Evolutionary conservation across 2,329 filamentous ascomycete species (phyloP), one percentile per base, ranked within the genome.

Genomic region (Monosporascus sp.): DNA sequence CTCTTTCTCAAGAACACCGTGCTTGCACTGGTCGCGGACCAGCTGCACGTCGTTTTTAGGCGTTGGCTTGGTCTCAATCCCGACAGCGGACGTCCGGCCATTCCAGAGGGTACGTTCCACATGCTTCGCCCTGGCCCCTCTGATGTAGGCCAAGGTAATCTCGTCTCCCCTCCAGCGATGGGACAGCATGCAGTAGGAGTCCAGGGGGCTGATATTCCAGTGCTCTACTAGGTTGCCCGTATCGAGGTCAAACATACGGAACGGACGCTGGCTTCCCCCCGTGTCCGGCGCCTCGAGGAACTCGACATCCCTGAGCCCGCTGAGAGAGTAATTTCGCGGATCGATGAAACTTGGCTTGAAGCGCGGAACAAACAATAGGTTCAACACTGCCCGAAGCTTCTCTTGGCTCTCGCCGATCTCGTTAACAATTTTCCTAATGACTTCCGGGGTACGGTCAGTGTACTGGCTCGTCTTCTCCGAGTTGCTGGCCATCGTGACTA

Each of bases 111-210:
- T 25, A 6, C 24, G 24, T 9, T 11, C 27, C 27, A 52, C 54
- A 17, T 48, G 54, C 24, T 60, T 60, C 8, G 22, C 51, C 24
- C 58, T 56, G 2, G 65, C 64, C 20, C 61, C 55, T 3, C 43
- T 53, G 51, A 70, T 59, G 52, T 65, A 65, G n/a, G 55, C 51
- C 22, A 64, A 64, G 18, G 58, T 60, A 11, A 70, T 56, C 49
- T 70, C 68, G 8, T 50, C 47, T 3, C 65, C 67, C 55, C 69
- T 70, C 67, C 67, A 71, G 37, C 65, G 65, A 45, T 70, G 67
- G 3, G 67, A 70, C 2, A 70, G 55, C 52, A 71, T 70, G 25
- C 66, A 68, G 51, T 70, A 71, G 38, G 69, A 66, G 22, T 64
- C 64, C 0, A 59, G 55, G 9, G 49, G 38, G 20, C 62, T 62